Evolutionary conservation across 2,329 filamentous ascomycete species (phyloP), one percentile per base, ranked within the genome.

Genomic region (Sclerotinia sclerotiorum): DNA sequence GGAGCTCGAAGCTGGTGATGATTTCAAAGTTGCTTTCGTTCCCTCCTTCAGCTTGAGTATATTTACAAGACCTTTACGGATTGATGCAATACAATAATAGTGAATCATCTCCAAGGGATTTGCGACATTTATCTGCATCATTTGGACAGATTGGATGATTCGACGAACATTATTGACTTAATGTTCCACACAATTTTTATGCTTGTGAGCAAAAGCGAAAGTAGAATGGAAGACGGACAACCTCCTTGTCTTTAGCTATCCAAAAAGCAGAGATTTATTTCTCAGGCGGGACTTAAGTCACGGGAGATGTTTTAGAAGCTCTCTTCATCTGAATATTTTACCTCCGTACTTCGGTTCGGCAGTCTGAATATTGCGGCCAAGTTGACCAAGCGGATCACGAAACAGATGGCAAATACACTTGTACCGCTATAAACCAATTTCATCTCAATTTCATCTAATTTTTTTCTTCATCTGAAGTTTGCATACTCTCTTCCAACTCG

Each of bases 341-440:
- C 39, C 5, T n/a, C 13, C 11, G 21, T 39, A 10, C 21, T 56
- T 39, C 10, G 6, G 2, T 15, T 17, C 1, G 54, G n/a, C 29
- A 11, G 11, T 21, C 8, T 3, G 19, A 11, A 29, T 29, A 24
- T 2, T 4, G 32, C 39, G 29, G 13, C 32, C 54, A 29, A 27
- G 27, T 44, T 32, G 39, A 13, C 24, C 29, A 13, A 29, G 21
- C 24, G 57, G 10, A n/a, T 11, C n/a, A 24, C 17, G 29, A 27
- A 29, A 46, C 19, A 32, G 27, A 46, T 46, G 44, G 44, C 24
- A 60, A 60, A 27, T 42, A 60, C 57, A 60, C 57, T 60, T 46
- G 57, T 46, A 60, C 57, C 19, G 24, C 24, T 24, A 48, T 46
- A 3, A 46, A 29, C 8, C 39, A 29, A 15, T 29, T 60, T 60